Base-by-base conservation (phyloP, 164 flowering plant genomes). In the Vitis cinerea region DNA sequence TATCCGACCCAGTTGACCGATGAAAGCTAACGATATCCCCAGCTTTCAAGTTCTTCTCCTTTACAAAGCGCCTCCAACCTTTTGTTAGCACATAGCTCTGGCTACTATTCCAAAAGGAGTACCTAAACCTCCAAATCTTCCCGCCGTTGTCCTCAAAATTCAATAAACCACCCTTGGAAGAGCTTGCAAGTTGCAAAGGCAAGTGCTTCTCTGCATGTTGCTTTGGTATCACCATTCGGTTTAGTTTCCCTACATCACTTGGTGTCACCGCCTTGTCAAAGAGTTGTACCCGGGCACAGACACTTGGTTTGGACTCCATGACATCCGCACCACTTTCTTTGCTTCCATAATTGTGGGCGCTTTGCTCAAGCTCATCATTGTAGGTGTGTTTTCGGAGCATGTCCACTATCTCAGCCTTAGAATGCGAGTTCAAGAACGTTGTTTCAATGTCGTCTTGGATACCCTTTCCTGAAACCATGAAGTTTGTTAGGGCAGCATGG, bases 321-420 rank as follows among this genome's bases (percentile, higher is more conserved):
- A 29, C 15, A 51, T 54, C 44, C 44, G 7, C 2, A 6, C 8
- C 27, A 23, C 27, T 23, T 23, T 23, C 27, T 23, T 23, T 23
- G 27, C 27, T 23, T 23, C 27, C 49, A 37, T 14, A 13, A 52
- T 56, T n/a, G 9, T 10, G 9, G 48, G 49, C 56, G 19, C 63
- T 63, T 30, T 63, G 48, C 50, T 57, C 50, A 8, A 70, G 73
- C 61, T 63, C 67, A 23, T 63, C 50, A 2, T 14, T 10, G 50
- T 73, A 73, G 2, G 76, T 68, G 51, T 73, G 76, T 17, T 73
- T 73, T 2, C 72, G 53, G 29, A 73, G 68, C 76, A 73, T 73
- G 67, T 67, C 72, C 8, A 73, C 76, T 11, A 73, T 68, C 59
- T 73, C 76, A 2, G 55, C 31, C 66, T 68, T 63, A 58, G 76